Base-by-base conservation (phyloP, 192 early-diverging fungal species). In the Linderina pennispora region DNA sequence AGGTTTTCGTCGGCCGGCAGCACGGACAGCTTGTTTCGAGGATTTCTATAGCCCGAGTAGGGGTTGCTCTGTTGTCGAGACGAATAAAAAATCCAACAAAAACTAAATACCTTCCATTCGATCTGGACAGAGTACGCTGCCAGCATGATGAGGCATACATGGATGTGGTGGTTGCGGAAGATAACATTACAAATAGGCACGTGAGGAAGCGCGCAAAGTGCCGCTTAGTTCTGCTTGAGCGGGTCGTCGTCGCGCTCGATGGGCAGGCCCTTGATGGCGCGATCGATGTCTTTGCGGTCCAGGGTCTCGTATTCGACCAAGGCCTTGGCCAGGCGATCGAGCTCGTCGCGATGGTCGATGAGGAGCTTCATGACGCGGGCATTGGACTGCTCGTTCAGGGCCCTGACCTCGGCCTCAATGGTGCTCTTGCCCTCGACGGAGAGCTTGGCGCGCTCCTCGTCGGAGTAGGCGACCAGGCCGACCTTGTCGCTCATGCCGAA, bases 401-500 rank as follows among this genome's bases (percentile, higher is more conserved):
- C 31, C 47, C 87, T 87, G 38, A 95, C 82, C 57, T 97, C 94
- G 13, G 56, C 58, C 57, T 99, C 97, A 52, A 99, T 92, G 24
- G 85, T 16, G 14, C 74, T 61, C 65, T 90, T 91, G 18, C 87
- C 90, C 16, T 76, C 77, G 2, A 83, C 67, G 20, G 87, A 90
- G 16, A 90, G 55, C 8, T 77, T 57, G 1, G 75, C 69, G 57
- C 77, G 81, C 23, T 92, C 94, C 16, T 95, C 89, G 36, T 83
- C 77, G 8, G 73, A 58, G 55, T 85, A 84, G 14, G 79, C 80
- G 1, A 91, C 84, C 15, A 89, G 77, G 2, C 97, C 97, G 28
- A 96, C 81, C 53, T 82, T 89, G 0, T 98, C 92, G 55, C 79
- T 88, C 97, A 99, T 99, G 11, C 97, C 97, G 53, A 84, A 94